These are phyloP conservation scores for Pseudozyma hubeiensis DNA, from an alignment of 1,284 basidiomycete species.

Conservation along the genomic window DNA sequence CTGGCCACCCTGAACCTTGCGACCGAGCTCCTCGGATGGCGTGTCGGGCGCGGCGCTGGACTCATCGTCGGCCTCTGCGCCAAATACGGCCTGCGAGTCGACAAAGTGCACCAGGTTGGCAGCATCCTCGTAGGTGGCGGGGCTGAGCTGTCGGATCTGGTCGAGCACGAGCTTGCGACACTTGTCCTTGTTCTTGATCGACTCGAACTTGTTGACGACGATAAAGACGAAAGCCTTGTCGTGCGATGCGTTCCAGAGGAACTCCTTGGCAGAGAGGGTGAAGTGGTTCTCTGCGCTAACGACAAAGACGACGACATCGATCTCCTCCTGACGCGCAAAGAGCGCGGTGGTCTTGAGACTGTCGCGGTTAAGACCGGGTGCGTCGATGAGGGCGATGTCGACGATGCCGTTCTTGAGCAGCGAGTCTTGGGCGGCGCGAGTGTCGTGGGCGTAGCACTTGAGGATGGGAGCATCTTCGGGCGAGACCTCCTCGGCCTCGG, in stretches of 20 bases:
- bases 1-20: constrained; percentile 37
- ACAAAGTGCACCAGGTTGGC: constrained; percentile 98
- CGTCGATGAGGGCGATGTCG: constrained; percentile 98
- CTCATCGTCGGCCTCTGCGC: constrained; percentile 46
- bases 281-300: constrained; percentile 99
- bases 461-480: constrained; percentile 61
- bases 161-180: constrained; percentile 90
- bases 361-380: constrained; percentile 96
- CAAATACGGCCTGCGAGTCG: constrained; percentile 76
- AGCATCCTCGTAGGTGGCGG: constrained; percentile 89
- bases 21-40: constrained; percentile 41
- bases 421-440: constrained; percentile 52
- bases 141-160: constrained; percentile 92
- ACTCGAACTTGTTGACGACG: constrained; percentile 98
- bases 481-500: constrained; percentile 78
- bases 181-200: constrained; percentile 94
- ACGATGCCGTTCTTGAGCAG: constrained; percentile 87
- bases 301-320: constrained; percentile 98
- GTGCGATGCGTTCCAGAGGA: constrained; percentile 90
- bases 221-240: constrained; percentile 99
- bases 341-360: constrained; percentile 94
- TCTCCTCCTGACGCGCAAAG: constrained; percentile 96
- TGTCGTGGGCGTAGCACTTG: constrained; percentile 70
- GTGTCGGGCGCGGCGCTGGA: constrained; percentile 43
- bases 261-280: constrained; percentile 94